A percentile compares a stretch with the other conserved stretches of the same genome.
These are phyloP conservation scores for Chrysoporthe puriensis DNA, from an alignment of 2,329 filamentous ascomycete genomes.

Conservation along the genomic window DNA sequence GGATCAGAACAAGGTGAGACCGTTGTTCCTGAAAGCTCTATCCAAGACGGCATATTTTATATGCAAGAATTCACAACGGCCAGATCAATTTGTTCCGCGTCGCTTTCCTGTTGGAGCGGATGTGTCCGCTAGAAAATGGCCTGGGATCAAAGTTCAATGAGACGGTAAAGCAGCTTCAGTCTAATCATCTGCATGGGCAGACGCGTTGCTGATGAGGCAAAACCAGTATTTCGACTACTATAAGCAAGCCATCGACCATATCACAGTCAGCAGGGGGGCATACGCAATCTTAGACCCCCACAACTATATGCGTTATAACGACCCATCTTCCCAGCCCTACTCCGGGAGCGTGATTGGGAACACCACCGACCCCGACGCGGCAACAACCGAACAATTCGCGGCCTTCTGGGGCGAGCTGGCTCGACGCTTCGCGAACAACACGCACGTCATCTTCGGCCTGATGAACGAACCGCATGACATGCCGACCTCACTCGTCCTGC, in stretches of 20 bases:
- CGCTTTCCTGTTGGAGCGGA: constrained; percentile 54
- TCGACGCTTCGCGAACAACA: constrained; percentile 47
- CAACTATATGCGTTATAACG: constrained; percentile 59
- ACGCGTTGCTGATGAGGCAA: background rate
- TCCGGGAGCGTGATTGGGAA: constrained; percentile 55
- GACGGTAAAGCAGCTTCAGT: constrained; percentile 34
- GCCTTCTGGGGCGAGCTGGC: constrained; percentile 55
- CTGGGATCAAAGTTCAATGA: constrained; percentile 55
- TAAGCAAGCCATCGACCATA: constrained; percentile 53
- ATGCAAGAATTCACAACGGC: background rate
- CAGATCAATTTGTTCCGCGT: constrained; percentile 51
- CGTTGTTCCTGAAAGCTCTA: too few relatives aligned
- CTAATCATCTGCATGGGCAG: background rate
- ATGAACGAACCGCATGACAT: constrained; percentile 58
- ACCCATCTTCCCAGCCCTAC: constrained; percentile 52
- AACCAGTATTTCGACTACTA: constrained; percentile 46
- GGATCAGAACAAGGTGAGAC: constrained; percentile 46
- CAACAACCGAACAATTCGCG: constrained; percentile 51
- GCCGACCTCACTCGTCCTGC: constrained; percentile 47
- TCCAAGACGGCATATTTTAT: background rate
- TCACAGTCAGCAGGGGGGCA: constrained; percentile 50
- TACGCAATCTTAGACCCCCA: constrained; percentile 55
- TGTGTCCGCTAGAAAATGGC: constrained; percentile 50
- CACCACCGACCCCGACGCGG: constrained; percentile 46
- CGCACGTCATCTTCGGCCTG: constrained; percentile 53